These are phyloP conservation scores for Tylopilus sp. DNA, from an alignment of 768 basidiomycete species.

Conservation along the genomic window DNA sequence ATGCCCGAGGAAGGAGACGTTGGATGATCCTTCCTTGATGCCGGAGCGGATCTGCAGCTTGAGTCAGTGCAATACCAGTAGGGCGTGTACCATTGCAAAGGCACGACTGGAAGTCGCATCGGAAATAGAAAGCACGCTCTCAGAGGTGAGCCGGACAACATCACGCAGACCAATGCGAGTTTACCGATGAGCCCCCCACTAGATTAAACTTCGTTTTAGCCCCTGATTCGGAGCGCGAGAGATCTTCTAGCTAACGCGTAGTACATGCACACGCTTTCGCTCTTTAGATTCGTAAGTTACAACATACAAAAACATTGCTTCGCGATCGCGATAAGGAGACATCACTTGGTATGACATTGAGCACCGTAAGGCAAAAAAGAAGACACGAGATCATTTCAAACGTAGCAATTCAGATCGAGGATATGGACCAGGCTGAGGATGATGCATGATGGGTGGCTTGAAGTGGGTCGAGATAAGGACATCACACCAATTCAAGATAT, in stretches of 20 bases:
- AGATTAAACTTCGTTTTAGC: slow-evolving; percentile 1
- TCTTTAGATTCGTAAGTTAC: background rate
- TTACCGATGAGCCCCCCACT: background rate
- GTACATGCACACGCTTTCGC: background rate
- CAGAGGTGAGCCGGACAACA: background rate
- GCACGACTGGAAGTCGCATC: background rate
- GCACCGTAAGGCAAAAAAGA: background rate
- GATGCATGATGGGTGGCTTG: background rate
- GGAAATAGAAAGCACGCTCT: background rate
- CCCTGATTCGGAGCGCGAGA: too few relatives aligned
- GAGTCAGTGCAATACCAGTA: background rate
- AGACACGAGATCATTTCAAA: background rate
- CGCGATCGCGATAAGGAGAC: background rate
- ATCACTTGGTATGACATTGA: slow-evolving; percentile 1
- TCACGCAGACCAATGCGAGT: background rate
- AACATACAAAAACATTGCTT: too few relatives aligned
- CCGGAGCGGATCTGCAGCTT: background rate
- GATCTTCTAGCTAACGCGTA: too few relatives aligned
- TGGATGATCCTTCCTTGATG: background rate
- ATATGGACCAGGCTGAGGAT: background rate
- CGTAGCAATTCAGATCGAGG: background rate
- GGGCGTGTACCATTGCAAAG: background rate
- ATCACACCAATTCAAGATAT: background rate
- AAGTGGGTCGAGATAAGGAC: background rate
- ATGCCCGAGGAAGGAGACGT: background rate